Base-by-base conservation (phyloP, 208 protist species). In the Wallacemonas collosoma region DNA sequence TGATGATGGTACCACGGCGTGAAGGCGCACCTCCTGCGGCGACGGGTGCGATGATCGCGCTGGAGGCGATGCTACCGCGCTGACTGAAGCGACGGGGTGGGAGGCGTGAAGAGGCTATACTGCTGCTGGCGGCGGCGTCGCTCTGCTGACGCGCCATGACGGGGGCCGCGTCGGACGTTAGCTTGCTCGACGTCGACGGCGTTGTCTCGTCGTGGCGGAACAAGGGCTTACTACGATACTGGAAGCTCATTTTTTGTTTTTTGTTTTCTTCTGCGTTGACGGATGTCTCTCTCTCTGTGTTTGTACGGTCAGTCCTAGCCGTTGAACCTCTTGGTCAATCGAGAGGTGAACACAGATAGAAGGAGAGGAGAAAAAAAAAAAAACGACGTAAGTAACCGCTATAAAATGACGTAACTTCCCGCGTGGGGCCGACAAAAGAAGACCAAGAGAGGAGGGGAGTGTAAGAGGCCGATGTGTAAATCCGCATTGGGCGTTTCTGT, bases 91-190 rank as follows among this genome's bases (percentile, higher is more conserved):
- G 26, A 47, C 50, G 63, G 11, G 50, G 63, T 7, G 63, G 63
- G 6, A 54, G 50, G 9, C 48, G n/a, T 3, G 63, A 54, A 38
- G 48, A 68, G 63, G 36, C 50, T 1, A 54, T 36, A 14, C 62
- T 67, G 63, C 63, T 57, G 35, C 63, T 57, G 17, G 48, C 9
- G n/a, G 43, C 50, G 38, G 63, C 63, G 26, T 54, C 63, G 63
- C 60, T 65, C n/a, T 12, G 4, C 60, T 65, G 60, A 6, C 60
- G 60, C 41, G 26, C 43, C 60, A 65, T n/a, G 5, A 8, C 41
- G 2, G 56, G 35, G 26, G 56, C 56, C 15, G 38, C 6, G 36
- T 5, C 35, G 56, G 60, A n/a, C 60, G 40, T 65, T 14, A 36
- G 15, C 53, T 1, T 57, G 53, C 15, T 6, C 1, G 60, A 12